Evolutionary conservation across 2,329 filamentous ascomycete species (phyloP), one percentile per base, ranked within the genome.

Genomic region (Venturia carpophila): DNA sequence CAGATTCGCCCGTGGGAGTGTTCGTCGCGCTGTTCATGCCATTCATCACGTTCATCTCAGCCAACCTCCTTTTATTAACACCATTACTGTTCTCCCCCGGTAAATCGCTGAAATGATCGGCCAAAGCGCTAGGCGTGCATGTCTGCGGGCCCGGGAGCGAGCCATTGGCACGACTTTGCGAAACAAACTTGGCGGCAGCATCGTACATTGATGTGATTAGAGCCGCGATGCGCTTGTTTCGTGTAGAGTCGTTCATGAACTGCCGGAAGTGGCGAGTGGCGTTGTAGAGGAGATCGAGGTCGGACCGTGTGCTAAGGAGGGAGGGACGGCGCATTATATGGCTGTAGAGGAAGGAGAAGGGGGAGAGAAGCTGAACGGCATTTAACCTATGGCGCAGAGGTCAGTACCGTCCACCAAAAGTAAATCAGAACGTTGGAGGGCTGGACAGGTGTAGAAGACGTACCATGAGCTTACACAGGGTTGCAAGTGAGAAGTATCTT

Each of bases 201-300:
- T 62, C 43, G 60, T 62, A 62, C 60, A 62, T 62, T 30, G 60
- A 43, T n/a, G 43, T 47, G 13, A 62, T 47, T 19, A 62, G 19
- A 10, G 60, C 19, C 5, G 60, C 60, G 30, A 62, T 47, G 37
- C 39, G 43, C 21, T 62, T 62, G 39, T 62, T 62, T 10, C 60
- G 37, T 19, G 60, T n/a, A 1, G 60, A 30, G 9, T 62, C 60
- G 60, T 34, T 47, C 60, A 62, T 62, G 37, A 10, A 47, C 13
- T 47, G 60, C 13, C 60, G 37, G 60, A 62, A 62, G n/a, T 62
- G 60, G 39, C 43, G 39, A 2, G 60, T 43, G 15, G 60, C 60
- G 60, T 37, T 47, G 60, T 43, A 62, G 60, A 62, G 60, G 37
- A 62, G 60, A 11, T 62, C 60, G 60, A 62, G 60, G n/a, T 62